These are phyloP conservation scores for Uncinocarpus reesii DNA, from an alignment of 2,329 filamentous ascomycete species.

Conservation along the genomic window DNA sequence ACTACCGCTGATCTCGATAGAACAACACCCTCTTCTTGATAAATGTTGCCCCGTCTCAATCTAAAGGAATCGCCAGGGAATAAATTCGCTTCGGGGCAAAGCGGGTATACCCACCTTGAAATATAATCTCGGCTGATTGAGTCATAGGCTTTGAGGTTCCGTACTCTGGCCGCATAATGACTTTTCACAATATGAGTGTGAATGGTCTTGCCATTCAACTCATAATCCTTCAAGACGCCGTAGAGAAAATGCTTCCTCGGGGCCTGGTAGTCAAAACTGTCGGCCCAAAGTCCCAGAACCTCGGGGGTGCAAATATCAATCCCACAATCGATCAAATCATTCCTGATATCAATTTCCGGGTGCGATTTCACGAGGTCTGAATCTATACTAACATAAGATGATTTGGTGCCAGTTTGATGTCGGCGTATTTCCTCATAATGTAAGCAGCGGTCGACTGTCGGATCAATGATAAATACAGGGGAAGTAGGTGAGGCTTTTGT, in stretches of 20 bases:
- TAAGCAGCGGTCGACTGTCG: conserved; percentile 66
- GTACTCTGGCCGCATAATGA: conserved; percentile 76
- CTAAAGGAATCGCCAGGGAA: conserved; percentile 67
- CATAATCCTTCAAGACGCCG: conserved; percentile 90
- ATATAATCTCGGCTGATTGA: conserved; percentile 80
- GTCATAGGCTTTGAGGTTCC: conserved; percentile 81
- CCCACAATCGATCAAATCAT: conserved; percentile 83
- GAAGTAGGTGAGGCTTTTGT: conserved; percentile 66
- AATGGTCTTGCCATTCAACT: conserved; percentile 94
- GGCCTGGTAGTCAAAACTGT: conserved; percentile 93
- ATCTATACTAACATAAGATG: conserved; percentile 56
- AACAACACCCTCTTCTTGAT: conserved; percentile 67
- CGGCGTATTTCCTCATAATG: conserved; percentile 89
- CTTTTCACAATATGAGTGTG: conserved; percentile 76
- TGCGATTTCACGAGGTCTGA: conserved; percentile 64
- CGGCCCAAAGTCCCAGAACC: conserved; percentile 87
- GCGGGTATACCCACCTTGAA: conserved; percentile 74
- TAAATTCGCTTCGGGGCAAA: conserved; percentile 82
- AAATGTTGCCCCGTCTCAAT: conserved; percentile 57
- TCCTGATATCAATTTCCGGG: conserved; percentile 68
- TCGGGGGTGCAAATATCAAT: conserved; percentile 98
- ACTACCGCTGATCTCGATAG: conserved; percentile 63
- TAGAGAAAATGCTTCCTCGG: conserved; percentile 81
- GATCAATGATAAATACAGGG: conserved; percentile 79
- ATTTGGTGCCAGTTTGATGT: conserved; percentile 42